phyloP scores from a whole-genome alignment of 164 flowering plant species.

The Warburgia ugandensis region DNA sequence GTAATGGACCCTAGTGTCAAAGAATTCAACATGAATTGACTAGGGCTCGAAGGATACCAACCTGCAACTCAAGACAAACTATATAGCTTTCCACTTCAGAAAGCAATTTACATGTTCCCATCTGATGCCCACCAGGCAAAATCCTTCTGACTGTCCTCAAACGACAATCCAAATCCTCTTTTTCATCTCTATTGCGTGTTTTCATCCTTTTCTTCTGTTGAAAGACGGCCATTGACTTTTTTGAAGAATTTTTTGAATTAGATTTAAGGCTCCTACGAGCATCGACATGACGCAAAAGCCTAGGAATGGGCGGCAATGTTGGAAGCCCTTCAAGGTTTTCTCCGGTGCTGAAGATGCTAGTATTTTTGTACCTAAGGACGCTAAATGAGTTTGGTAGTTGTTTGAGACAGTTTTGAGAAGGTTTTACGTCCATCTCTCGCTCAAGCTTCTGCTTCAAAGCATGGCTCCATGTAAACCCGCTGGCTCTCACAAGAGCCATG shows the following conservation, averaged over 20 bases:
- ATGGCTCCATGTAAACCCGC: conserved; percentile 25
- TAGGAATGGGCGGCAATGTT: conserved; percentile 1
- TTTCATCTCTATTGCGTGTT: no score
- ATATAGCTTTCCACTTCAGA: conserved; percentile 30
- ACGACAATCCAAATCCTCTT: conserved; percentile 6
- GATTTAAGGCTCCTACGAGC: not conserved
- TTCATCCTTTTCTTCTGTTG: not conserved
- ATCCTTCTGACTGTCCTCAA: conserved; percentile 17
- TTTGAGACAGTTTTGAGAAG: not conserved
- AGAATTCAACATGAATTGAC: conserved; percentile 9
- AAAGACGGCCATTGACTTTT: not conserved
- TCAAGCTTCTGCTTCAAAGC: conserved; percentile 26
- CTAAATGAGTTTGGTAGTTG: not conserved
- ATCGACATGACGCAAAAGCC: not conserved
- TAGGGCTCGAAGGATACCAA: conserved; percentile 20
- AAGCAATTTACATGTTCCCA: conserved; percentile 21
- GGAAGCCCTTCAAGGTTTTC: not conserved
- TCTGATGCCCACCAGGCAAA: conserved; percentile 33
- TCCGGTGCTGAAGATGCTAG: not conserved
- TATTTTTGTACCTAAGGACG: not conserved
- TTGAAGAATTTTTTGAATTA: not conserved
- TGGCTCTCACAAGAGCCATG: conserved; percentile 27
- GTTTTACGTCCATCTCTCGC: not conserved
- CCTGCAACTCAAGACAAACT: conserved; percentile 29
- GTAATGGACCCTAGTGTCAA: not conserved